Evolutionary conservation across 306 rosid species (phyloP).

Genomic region (Acacia confusa): DNA sequence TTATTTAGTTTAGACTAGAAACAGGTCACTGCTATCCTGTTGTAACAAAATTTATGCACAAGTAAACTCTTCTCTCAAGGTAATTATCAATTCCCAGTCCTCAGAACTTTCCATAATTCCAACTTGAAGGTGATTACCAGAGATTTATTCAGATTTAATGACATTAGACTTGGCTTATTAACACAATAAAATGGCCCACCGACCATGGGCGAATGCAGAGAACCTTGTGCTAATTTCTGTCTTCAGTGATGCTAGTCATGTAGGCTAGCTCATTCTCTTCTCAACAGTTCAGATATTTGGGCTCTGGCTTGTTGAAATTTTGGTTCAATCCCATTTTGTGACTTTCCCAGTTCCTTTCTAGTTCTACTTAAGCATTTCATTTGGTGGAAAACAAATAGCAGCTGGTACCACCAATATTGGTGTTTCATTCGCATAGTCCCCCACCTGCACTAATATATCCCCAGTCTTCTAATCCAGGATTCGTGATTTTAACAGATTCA

Average conservation of each 20-base stretch:
- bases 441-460: not conserved
- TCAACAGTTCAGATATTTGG: not conserved
- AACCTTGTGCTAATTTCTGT: not conserved
- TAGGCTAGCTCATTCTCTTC: not conserved
- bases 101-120: conserved; percentile 8
- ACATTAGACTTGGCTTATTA: not conserved
- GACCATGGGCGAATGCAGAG: not conserved
- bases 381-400: not conserved
- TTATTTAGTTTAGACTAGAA: conserved; percentile 3
- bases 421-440: not conserved
- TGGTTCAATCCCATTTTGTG: not conserved
- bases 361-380: conserved; percentile 2
- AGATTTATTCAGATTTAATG: not conserved
- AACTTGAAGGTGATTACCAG: conserved; percentile 8
- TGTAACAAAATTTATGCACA: not conserved
- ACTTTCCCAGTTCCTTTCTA: not conserved
- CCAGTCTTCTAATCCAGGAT: not conserved
- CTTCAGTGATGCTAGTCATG: not conserved
- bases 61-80: not conserved
- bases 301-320: not conserved
- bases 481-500: not conserved
- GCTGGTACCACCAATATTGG: not conserved
- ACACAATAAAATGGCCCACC: not conserved
- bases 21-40: not conserved
- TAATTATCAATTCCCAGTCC: not conserved